Conservation (phyloP, 352 stramenopile genomes). For the Phytophthora litchii region DNA sequence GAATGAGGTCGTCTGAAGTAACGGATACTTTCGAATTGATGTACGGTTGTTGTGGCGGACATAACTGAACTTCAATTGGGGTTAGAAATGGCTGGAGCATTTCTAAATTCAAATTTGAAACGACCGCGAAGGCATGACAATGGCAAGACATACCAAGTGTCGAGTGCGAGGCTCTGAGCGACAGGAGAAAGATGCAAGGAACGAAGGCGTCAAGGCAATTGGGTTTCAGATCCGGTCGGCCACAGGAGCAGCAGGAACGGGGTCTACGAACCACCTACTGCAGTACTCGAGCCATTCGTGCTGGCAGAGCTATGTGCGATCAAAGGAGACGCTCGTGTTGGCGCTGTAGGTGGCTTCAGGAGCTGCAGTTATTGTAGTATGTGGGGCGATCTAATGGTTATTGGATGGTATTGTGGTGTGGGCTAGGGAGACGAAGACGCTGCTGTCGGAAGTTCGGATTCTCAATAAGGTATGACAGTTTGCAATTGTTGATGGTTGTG, state of each 20-base stretch:
- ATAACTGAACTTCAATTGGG: slow-evolving; percentile 4
- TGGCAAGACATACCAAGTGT: neutral
- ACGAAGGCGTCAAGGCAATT: slow-evolving; percentile 24
- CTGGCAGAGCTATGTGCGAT: slow-evolving; percentile 68
- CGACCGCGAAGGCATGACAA: slow-evolving; percentile 1
- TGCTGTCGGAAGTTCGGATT: slow-evolving; percentile 73
- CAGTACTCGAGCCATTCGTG: slow-evolving; percentile 57
- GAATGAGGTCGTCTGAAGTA: slow-evolving; percentile 4
- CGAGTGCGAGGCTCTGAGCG: neutral
- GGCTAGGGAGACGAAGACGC: slow-evolving; percentile 58
- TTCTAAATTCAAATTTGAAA: slow-evolving; percentile 21
- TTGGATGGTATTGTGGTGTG: neutral
- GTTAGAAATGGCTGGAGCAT: slow-evolving; percentile 2
- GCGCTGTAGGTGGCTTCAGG: slow-evolving; percentile 40
- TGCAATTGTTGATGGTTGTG: neutral
- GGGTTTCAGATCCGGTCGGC: slow-evolving; percentile 50
- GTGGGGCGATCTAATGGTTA: neutral
- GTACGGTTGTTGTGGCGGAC: slow-evolving; percentile 1
- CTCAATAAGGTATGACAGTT: slow-evolving; percentile 61
- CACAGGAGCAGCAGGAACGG: slow-evolving; percentile 36
- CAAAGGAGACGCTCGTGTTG: slow-evolving; percentile 57
- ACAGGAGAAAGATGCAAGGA: slow-evolving; percentile 1
- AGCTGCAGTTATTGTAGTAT: neutral
- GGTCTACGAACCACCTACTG: slow-evolving; percentile 45
- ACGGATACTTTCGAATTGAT: neutral